phyloP scores from a whole-genome alignment of 108 stramenopile species.

The Parmales sp. region DNA sequence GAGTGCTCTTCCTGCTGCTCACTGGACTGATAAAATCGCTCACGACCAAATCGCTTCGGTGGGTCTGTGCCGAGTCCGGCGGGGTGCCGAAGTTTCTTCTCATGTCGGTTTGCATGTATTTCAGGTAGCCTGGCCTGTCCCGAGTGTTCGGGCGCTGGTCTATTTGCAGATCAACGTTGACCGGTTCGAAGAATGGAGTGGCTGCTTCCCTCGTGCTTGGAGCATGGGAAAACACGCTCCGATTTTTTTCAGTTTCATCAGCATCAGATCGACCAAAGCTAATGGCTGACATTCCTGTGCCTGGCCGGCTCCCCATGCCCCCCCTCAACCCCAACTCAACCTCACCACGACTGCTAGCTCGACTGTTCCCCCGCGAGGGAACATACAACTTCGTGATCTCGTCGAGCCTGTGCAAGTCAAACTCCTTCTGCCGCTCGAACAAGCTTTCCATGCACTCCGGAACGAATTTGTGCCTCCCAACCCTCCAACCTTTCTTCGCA shows the following conservation, averaged over 20 bases:
- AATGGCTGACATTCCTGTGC: too few relatives aligned
- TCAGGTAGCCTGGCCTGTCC: background rate
- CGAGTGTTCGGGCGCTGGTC: background rate
- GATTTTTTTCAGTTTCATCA: background rate
- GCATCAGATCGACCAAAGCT: too few relatives aligned
- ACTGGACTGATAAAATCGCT: background rate
- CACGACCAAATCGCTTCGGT: background rate
- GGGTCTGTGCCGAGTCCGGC: background rate
- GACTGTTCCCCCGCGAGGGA: background rate
- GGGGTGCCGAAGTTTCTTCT: background rate
- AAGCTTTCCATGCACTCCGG: constrained; percentile 4
- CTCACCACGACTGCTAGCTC: background rate
- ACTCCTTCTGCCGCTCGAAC: background rate
- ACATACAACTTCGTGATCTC: constrained; percentile 1
- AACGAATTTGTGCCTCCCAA: constrained; percentile 8
- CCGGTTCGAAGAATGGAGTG: constrained; percentile 7
- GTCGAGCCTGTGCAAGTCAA: constrained; percentile 4
- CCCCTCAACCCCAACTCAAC: constrained; percentile 4
- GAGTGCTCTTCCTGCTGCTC: background rate
- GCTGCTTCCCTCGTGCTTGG: background rate
- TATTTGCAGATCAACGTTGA: background rate
- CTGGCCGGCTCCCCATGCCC: background rate
- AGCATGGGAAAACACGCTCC: background rate
- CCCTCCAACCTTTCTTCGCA: constrained; percentile 11
- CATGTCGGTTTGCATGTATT: background rate